Conservation (phyloP, 345 rosid species). For the Eucalyptus caleyi region DNA sequence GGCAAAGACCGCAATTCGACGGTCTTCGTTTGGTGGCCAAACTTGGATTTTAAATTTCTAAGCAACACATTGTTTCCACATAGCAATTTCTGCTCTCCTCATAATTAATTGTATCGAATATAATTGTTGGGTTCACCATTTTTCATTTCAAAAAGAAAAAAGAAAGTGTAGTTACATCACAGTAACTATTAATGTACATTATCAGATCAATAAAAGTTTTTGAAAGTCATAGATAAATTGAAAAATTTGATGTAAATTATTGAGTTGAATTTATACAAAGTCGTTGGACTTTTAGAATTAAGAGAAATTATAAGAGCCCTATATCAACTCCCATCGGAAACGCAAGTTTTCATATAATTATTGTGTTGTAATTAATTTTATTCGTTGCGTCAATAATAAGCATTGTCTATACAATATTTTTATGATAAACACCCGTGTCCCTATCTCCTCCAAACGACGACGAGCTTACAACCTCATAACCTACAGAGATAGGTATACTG, state of each 20-base stretch:
- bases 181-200: accelerated
- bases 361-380: neutral
- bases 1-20: neutral
- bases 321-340: neutral
- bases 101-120: neutral
- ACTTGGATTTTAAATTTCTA: neutral
- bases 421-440: neutral
- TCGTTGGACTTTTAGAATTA: no score
- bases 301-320: neutral
- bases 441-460: neutral
- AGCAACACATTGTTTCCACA: neutral
- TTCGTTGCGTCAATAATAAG: neutral
- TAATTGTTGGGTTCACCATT: neutral
- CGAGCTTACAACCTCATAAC: neutral
- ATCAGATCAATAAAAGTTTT: accelerated
- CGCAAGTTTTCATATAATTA: neutral
- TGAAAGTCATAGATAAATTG: neutral
- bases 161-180: neutral
- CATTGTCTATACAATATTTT: neutral
- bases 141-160: neutral
- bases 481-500: accelerated
- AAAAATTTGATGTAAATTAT: neutral
- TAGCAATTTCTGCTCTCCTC: neutral
- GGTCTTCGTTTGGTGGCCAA: neutral
- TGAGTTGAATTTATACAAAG: neutral